phyloP scores from a whole-genome alignment of 768 basidiomycete genomes.

The Macrolepiota albuminosa region DNA sequence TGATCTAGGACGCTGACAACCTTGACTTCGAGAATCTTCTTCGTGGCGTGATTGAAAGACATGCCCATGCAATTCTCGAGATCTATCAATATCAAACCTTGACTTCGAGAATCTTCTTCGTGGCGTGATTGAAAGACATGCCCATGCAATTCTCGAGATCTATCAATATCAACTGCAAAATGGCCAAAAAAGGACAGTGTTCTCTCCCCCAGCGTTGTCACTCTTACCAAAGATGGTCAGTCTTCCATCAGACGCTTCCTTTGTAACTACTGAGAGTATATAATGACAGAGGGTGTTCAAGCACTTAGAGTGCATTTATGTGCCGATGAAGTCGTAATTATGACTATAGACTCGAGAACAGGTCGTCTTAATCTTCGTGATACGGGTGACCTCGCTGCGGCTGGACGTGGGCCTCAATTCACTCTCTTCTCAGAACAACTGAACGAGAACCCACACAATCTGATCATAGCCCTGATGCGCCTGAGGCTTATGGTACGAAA shows the following conservation, averaged over 20 bases:
- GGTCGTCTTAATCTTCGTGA: constrained; percentile 77
- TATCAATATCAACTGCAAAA: constrained; percentile 54
- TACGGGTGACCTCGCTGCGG: constrained; percentile 74
- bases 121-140: constrained; percentile 61
- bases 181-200: constrained; percentile 47
- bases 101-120: constrained; percentile 71
- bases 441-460: constrained; percentile 61
- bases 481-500: constrained; percentile 59
- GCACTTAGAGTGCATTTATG: constrained; percentile 69
- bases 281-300: constrained; percentile 41
- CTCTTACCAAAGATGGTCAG: constrained; percentile 52
- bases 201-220: constrained; percentile 55
- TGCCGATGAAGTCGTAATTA: constrained; percentile 68
- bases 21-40: constrained; percentile 75
- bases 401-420: constrained; percentile 67
- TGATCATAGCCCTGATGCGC: constrained; percentile 52
- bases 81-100: constrained; percentile 54
- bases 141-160: constrained; percentile 51
- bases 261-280: background rate
- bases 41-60: constrained; percentile 55
- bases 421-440: constrained; percentile 50
- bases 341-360: constrained; percentile 76
- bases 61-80: constrained; percentile 58
- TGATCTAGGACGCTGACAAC: constrained; percentile 50
- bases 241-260: background rate